Evolutionary conservation across 352 stramenopile genomes (phyloP).

Genomic region (Nothophytophthora sp.): DNA sequence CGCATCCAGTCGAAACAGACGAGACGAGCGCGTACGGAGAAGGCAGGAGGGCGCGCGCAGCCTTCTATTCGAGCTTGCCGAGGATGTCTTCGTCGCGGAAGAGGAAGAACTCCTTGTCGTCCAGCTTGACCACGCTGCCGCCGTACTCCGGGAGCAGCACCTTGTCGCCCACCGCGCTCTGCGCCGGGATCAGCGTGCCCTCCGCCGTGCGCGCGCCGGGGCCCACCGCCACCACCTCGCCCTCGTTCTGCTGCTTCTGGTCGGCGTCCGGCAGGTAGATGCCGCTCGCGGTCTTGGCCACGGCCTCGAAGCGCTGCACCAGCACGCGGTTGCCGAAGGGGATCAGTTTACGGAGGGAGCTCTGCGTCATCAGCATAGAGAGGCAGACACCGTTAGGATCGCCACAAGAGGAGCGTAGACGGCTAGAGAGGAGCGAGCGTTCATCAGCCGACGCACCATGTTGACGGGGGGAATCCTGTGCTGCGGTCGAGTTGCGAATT

Average conservation of each 20-base stretch:
- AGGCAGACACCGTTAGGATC: background rate
- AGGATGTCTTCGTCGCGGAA: conserved; percentile 98
- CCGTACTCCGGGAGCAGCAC: conserved; percentile 97
- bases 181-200: conserved; percentile 88
- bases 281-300: conserved; percentile 92
- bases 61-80: conserved; percentile 92
- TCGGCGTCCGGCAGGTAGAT: conserved; percentile 95
- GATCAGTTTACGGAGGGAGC: conserved; percentile 87
- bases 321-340: conserved; percentile 96
- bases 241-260: conserved; percentile 94
- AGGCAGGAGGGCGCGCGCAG: conserved; percentile 1
- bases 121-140: conserved; percentile 92
- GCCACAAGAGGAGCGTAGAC: background rate
- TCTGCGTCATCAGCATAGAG: conserved; percentile 13
- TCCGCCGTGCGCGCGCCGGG: conserved; percentile 89
- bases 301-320: conserved; percentile 91
- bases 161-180: conserved; percentile 92
- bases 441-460: conserved; percentile 14
- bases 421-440: background rate
- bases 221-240: conserved; percentile 93
- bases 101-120: conserved; percentile 92
- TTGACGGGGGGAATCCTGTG: conserved; percentile 18
- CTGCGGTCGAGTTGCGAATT: conserved; percentile 28
- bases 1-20: background rate
- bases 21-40: background rate